These are phyloP conservation scores for Lentinula sp. DNA, from an alignment of 768 basidiomycete genomes.

Conservation along the genomic window DNA sequence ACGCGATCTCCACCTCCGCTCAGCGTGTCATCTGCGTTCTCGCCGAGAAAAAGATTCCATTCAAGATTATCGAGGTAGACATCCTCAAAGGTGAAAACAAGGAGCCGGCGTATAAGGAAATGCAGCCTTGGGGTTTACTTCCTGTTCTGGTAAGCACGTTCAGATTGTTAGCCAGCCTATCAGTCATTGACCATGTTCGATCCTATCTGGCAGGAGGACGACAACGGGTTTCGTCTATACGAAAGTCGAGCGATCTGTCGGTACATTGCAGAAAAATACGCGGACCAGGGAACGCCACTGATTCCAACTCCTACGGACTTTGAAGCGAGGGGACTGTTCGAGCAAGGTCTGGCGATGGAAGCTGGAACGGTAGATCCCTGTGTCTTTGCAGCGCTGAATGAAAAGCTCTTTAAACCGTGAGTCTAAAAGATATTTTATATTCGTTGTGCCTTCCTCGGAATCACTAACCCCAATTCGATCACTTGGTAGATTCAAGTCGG, in stretches of 20 bases:
- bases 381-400: conserved; percentile 30
- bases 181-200: background rate
- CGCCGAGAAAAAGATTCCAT: conserved; percentile 43
- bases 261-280: conserved; percentile 54
- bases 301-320: conserved; percentile 33
- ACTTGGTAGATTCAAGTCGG: conserved; percentile 21
- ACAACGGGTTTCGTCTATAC: conserved; percentile 61
- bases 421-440: conserved; percentile 4
- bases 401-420: conserved; percentile 50
- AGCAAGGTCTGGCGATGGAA: conserved; percentile 51
- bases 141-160: conserved; percentile 18
- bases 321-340: conserved; percentile 36
- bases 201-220: conserved; percentile 25
- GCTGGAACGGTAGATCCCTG: conserved; percentile 44
- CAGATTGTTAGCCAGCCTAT: background rate
- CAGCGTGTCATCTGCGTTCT: conserved; percentile 35
- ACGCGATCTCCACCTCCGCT: conserved; percentile 38
- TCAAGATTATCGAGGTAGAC: conserved; percentile 34
- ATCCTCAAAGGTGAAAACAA: conserved; percentile 36
- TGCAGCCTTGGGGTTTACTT: conserved; percentile 50
- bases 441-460: background rate
- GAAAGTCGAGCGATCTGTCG: conserved; percentile 58
- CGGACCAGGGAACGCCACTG: conserved; percentile 41
- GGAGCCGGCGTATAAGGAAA: conserved; percentile 20
- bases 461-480: conserved; percentile 5